These are phyloP conservation scores for Symbiodinium natans DNA, from an alignment of 73 alveolate genomes.

Conservation along the genomic window DNA sequence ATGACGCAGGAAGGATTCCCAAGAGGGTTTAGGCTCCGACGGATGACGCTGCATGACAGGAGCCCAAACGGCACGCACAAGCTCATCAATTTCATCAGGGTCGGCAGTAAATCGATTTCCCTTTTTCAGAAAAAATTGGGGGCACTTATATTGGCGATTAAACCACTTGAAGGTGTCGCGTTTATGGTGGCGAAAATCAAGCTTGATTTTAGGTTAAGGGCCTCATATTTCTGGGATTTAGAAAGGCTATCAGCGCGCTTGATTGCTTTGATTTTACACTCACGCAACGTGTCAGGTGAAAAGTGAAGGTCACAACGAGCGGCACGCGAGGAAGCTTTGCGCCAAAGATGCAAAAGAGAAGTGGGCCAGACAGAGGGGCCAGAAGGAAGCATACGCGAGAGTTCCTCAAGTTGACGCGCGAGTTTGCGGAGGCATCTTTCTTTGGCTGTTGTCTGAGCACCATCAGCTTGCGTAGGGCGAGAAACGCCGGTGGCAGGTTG, in stretches of 20 bases:
- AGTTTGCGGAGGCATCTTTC: conserved; percentile 15
- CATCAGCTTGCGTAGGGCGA: not conserved
- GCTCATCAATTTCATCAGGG: not conserved
- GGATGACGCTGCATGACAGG: not conserved
- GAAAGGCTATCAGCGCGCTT: not conserved
- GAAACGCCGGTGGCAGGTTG: conserved; percentile 13
- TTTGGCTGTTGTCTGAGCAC: conserved; percentile 6
- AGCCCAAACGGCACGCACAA: conserved; percentile 9
- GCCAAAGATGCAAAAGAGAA: not conserved
- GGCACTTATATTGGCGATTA: not conserved
- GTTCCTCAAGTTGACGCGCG: not conserved
- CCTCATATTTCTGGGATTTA: no score
- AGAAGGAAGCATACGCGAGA: not conserved
- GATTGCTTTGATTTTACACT: not conserved
- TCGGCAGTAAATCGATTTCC: not conserved
- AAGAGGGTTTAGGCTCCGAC: not conserved
- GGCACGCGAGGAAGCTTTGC: not conserved
- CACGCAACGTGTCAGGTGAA: not conserved
- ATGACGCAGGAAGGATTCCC: not conserved
- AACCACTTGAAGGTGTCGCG: conserved; percentile 32
- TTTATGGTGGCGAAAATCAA: not conserved
- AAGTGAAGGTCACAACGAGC: not conserved
- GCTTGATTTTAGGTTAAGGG: not conserved
- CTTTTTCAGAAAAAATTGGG: not conserved
- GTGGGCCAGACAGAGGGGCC: not conserved